These are phyloP conservation scores for Taphrina deformans DNA, from an alignment of 1,139 yeast species.

Conservation along the genomic window DNA sequence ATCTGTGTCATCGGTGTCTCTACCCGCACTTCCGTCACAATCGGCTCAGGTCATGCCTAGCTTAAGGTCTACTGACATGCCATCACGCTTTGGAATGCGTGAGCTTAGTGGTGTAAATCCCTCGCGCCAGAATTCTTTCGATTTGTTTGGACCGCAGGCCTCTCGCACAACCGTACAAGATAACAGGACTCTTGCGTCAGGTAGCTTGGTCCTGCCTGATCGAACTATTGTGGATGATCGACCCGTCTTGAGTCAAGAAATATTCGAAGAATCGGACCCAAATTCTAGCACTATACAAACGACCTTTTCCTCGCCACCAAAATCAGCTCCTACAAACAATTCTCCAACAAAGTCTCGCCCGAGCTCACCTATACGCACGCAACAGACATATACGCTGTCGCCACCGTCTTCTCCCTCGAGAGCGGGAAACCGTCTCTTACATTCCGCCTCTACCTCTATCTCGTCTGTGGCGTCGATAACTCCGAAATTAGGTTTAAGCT, in stretches of 20 bases:
- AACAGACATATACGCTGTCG: slow-evolving; percentile 3
- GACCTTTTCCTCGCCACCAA: slow-evolving; percentile 3
- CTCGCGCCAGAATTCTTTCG: slow-evolving; percentile 15
- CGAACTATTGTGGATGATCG: background rate
- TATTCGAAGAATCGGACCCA: background rate
- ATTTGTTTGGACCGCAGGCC: background rate
- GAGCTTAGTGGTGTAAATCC: background rate
- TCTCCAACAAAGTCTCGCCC: background rate
- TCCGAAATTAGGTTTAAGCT: background rate
- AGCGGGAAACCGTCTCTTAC: background rate
- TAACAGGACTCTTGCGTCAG: background rate
- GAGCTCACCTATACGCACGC: slow-evolving; percentile 2
- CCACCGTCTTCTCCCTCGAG: slow-evolving; percentile 16
- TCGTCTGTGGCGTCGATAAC: background rate
- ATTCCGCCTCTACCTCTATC: background rate
- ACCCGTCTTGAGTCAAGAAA: background rate
- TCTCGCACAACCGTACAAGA: background rate
- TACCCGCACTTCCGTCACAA: slow-evolving; percentile 13
- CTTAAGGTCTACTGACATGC: background rate
- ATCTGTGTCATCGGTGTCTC: slow-evolving; percentile 15
- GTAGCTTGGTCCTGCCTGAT: background rate
- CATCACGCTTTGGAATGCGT: background rate
- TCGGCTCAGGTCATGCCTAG: background rate
- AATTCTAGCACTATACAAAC: too few species aligned
- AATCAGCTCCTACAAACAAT: background rate